Conservation (phyloP, 2,329 filamentous ascomycete species). For the Lanzia echinophila region DNA sequence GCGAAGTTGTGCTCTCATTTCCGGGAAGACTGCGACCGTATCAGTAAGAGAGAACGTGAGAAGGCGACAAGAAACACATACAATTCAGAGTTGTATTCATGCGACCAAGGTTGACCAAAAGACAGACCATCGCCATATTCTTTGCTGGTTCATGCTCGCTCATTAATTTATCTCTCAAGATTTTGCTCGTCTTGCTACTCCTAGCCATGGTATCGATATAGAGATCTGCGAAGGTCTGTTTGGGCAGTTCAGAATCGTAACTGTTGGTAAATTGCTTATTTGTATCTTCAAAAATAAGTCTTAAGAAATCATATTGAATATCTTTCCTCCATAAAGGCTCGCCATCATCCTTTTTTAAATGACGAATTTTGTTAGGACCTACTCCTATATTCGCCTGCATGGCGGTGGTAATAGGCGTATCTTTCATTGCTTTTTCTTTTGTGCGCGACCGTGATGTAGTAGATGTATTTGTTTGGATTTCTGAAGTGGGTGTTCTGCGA, state of each 20-base stretch:
- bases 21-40: constrained; percentile 73
- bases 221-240: constrained; percentile 83
- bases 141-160: constrained; percentile 88
- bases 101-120: constrained; percentile 91
- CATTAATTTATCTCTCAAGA: constrained; percentile 91
- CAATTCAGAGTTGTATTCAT: constrained; percentile 99
- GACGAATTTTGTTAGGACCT: constrained; percentile 57
- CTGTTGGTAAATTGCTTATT: constrained; percentile 79
- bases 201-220: constrained; percentile 98
- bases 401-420: constrained; percentile 25
- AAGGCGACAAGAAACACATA: constrained; percentile 38
- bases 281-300: constrained; percentile 71
- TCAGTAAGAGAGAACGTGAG: constrained; percentile 19
- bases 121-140: constrained; percentile 98
- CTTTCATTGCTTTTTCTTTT: constrained; percentile 10
- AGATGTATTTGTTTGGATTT: constrained; percentile 18
- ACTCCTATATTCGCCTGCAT: constrained; percentile 5
- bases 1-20: constrained; percentile 95
- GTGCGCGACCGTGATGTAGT: constrained; percentile 17
- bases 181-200: constrained; percentile 98
- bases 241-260: constrained; percentile 52
- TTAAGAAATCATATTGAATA: constrained; percentile 83
- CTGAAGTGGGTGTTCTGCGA: constrained; percentile 21
- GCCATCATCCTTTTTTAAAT: constrained; percentile 84
- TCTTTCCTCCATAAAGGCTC: constrained; percentile 81